phyloP scores from a whole-genome alignment of 345 rosid species.

The Brassica carinata region DNA sequence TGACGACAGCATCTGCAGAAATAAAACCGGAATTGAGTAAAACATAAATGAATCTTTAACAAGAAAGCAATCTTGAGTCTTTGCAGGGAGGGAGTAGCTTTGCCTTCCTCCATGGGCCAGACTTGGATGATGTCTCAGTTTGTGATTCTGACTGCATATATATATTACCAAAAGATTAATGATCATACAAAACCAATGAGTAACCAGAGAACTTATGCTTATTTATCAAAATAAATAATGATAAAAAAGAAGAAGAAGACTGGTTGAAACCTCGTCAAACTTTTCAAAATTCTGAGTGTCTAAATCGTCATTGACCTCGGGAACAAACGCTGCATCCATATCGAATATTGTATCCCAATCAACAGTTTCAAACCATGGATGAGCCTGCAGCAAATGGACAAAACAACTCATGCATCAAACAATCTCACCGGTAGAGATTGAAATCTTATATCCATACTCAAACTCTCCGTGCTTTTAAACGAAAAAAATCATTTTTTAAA shows the following conservation, averaged over 20 bases:
- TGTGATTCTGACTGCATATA: constrained; percentile 50
- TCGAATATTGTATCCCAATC: constrained; percentile 86
- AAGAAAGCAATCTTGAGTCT: not conserved
- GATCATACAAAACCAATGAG: constrained; percentile 6
- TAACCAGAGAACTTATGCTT: not conserved
- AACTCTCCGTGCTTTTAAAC: too few relatives aligned
- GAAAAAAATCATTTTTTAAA: too few relatives aligned
- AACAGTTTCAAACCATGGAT: constrained; percentile 74
- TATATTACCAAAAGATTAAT: constrained; percentile 11
- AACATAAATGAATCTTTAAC: not conserved
- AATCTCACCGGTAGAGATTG: not conserved
- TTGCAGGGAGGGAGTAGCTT: not conserved
- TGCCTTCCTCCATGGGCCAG: constrained; percentile 94
- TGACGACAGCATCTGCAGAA: constrained; percentile 76
- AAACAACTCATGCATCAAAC: not conserved
- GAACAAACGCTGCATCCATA: constrained; percentile 95
- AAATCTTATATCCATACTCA: not conserved
- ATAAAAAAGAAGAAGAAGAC: not conserved
- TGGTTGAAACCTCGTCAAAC: constrained; percentile 75
- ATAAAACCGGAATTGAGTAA: constrained; percentile 3
- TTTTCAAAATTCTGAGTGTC: constrained; percentile 98
- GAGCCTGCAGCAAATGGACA: constrained; percentile 57
- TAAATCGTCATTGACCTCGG: constrained; percentile 90
- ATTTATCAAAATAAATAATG: not conserved
- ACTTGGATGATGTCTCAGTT: constrained; percentile 50